Conservation (phyloP, 768 basidiomycete species). For the Collybia sordida region DNA sequence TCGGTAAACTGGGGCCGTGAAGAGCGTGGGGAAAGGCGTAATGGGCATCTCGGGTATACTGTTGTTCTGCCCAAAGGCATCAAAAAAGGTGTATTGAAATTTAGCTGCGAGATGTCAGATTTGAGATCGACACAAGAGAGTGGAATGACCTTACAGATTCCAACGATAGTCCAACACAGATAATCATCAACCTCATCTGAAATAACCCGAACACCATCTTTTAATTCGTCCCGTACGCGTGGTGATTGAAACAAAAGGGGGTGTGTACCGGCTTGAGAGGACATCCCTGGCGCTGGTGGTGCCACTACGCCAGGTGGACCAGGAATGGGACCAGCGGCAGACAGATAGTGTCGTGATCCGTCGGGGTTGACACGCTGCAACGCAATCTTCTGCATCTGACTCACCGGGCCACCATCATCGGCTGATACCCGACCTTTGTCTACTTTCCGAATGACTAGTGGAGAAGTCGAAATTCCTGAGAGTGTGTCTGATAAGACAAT, state of each 20-base stretch:
- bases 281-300: constrained; percentile 73
- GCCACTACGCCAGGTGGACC: constrained; percentile 69
- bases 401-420: constrained; percentile 91
- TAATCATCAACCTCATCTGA: constrained; percentile 94
- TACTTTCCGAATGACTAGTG: constrained; percentile 87
- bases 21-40: constrained; percentile 87
- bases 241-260: constrained; percentile 78
- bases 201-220: constrained; percentile 71
- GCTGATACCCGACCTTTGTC: constrained; percentile 85
- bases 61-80: constrained; percentile 80
- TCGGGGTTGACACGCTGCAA: constrained; percentile 80
- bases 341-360: constrained; percentile 84
- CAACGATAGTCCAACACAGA: constrained; percentile 94
- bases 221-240: constrained; percentile 78
- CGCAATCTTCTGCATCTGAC: constrained; percentile 96
- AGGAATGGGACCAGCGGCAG: constrained; percentile 83
- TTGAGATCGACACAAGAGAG: constrained; percentile 4
- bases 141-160: constrained; percentile 69
- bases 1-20: constrained; percentile 76
- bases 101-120: constrained; percentile 55
- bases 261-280: constrained; percentile 77
- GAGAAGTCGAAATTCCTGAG: constrained; percentile 83
- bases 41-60: constrained; percentile 77
- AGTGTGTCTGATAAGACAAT: constrained; percentile 83
- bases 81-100: constrained; percentile 94